Percentiles rank a stretch among this genome's conserved stretches.
These are phyloP conservation scores for Hygrophila difformis DNA, from an alignment of 257 asterid species.

Conservation along the genomic window DNA sequence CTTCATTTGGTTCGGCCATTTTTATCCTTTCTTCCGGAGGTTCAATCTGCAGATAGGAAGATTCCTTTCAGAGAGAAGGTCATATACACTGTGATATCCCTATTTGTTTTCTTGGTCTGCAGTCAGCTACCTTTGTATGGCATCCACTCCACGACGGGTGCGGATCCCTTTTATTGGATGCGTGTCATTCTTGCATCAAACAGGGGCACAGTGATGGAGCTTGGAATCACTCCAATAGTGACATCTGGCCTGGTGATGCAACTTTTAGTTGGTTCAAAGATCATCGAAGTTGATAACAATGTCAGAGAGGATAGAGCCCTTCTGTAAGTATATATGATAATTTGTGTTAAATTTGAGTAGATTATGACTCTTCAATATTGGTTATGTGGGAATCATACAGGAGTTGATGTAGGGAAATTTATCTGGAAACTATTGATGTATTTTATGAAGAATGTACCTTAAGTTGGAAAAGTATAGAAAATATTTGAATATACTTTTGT, in stretches of 20 bases:
- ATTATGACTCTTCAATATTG: no score
- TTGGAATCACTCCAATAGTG: constrained; percentile 82
- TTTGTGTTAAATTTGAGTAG: no score
- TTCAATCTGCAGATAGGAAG: constrained; percentile 76
- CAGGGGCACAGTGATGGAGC: constrained; percentile 89
- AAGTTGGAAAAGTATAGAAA: no score
- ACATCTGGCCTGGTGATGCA: constrained; percentile 85
- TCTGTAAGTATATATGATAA: constrained; percentile 75
- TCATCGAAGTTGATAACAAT: constrained; percentile 78
- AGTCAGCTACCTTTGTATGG: constrained; percentile 85
- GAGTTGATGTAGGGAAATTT: no score
- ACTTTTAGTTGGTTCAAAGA: constrained; percentile 74
- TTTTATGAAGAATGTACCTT: no score
- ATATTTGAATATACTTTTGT: no score
- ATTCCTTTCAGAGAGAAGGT: constrained; percentile 85
- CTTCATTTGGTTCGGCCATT: constrained; percentile 82
- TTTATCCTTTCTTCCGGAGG: constrained; percentile 78
- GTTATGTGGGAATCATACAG: no score
- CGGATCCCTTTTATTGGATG: constrained; percentile 92
- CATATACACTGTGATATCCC: constrained; percentile 69
- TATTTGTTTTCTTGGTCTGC: constrained; percentile 72
- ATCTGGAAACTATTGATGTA: no score
- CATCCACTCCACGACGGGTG: constrained; percentile 85
- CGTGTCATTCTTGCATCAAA: constrained; percentile 87
- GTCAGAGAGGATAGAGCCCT: constrained; percentile 84